Evolutionary conservation across 192 early-diverging fungal genomes (phyloP).

Genomic region (Chytriomyces sp.): DNA sequence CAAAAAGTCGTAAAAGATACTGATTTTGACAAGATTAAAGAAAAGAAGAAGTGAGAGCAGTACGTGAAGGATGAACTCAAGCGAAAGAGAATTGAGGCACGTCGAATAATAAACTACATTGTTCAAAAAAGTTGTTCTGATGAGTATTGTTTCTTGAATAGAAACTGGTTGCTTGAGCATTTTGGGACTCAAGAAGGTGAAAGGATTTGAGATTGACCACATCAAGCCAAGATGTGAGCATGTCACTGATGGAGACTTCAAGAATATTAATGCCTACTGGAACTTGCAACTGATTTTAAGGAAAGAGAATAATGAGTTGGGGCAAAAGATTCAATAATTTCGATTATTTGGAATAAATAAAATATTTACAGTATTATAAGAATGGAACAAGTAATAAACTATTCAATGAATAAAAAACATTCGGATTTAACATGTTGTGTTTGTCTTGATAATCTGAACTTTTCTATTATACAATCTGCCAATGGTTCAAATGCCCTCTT

Average conservation of each 20-base stretch:
- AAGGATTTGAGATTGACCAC: constrained; percentile 7
- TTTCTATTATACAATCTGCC: background rate
- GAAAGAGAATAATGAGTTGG: background rate
- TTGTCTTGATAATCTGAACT: background rate
- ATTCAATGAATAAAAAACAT: background rate
- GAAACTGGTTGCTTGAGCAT: background rate
- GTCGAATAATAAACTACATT: constrained; percentile 19
- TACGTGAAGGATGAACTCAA: constrained; percentile 5
- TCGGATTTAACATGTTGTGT: constrained; percentile 1
- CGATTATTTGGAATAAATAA: background rate
- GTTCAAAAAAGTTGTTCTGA: constrained; percentile 10
- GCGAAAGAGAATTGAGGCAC: background rate
- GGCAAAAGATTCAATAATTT: background rate
- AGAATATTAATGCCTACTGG: constrained; percentile 5
- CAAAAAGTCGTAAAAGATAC: background rate
- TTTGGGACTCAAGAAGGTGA: constrained; percentile 1
- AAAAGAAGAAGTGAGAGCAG: background rate
- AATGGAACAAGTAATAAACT: background rate
- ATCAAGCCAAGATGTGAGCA: background rate
- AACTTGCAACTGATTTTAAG: background rate
- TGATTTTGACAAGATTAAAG: constrained; percentile 7
- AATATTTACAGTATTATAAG: background rate
- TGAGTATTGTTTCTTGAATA: constrained; percentile 5
- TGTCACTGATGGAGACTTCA: constrained; percentile 1
- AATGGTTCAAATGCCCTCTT: background rate